Base-by-base conservation (phyloP, 2,329 filamentous ascomycete genomes). In the Trichoderma citrinoviride region DNA sequence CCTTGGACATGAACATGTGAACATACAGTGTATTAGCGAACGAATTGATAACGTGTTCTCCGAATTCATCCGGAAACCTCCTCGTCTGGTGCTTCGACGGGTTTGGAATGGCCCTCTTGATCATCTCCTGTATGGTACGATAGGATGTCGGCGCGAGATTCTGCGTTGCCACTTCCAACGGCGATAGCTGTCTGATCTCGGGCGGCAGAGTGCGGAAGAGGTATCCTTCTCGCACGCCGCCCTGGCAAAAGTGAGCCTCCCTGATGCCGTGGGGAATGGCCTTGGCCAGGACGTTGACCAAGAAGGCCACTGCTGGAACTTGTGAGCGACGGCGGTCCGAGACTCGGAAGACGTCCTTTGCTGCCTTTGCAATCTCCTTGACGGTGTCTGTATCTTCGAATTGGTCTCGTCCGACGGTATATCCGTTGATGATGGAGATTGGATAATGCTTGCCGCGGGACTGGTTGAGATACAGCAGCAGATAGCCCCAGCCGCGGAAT, bases 351-450 rank as follows among this genome's bases (percentile, higher is more conserved):
- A 76, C 74, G 47, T 77, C 69, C 47, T 77, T 72, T 44, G 77
- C 76, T 5, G 73, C 73, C 5, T 70, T 71, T 5, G 76, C 70
- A 56, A 77, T 72, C 66, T 75, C 70, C 67, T 77, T 65, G 5
- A 67, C 33, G 7, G 55, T 62, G 7, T 77, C 74, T 0, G 82
- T 86, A 66, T 84, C 78, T 17, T 83, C 75, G 67, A 89, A 89
- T 6, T 81, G 76, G 7, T 77, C 74, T 14, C 78, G 76, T 2
- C 76, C 75, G 1, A 81, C 85, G 15, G 78, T 79, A 73, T 89
- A 90, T 1, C 89, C 89, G 69, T 91, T 91, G 78, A 91, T 90
- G 66, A 90, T 85, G 2, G 88, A 86, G 21, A 91, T 87, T 0
- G 89, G 89, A 70, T 90, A 91, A 0, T 87, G 87, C 17, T 78